Evolutionary conservation across 352 stramenopile genomes (phyloP).

Genomic region (Aphanomyces cochlioides): DNA sequence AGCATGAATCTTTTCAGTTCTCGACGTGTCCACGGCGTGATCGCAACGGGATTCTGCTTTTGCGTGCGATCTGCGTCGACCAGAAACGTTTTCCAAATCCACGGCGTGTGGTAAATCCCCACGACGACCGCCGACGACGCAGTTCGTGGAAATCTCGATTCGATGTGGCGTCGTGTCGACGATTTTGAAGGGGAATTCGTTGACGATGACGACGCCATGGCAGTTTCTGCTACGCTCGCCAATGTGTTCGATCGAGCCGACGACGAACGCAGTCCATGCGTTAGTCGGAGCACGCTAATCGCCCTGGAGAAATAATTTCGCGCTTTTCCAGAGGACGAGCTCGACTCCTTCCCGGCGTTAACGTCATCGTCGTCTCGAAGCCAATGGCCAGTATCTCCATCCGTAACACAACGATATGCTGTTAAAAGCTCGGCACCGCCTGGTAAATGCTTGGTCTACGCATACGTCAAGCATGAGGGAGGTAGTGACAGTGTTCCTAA

Average conservation of each 20-base stretch:
- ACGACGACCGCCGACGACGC: neutral
- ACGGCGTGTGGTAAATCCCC: constrained; percentile 28
- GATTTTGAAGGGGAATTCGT: neutral
- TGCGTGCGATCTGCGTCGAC: neutral
- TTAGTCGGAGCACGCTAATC: neutral
- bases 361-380: neutral
- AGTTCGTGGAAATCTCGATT: constrained; percentile 5
- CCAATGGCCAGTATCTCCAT: constrained; percentile 13
- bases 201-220: too few relatives aligned
- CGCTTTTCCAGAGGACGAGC: neutral
- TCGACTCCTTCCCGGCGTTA: too few relatives aligned
- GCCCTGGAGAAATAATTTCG: neutral
- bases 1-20: constrained; percentile 53
- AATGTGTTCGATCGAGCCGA: too few relatives aligned
- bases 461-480: neutral
- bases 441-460: constrained; percentile 52
- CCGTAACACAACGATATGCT: constrained; percentile 6
- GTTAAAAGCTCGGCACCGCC: constrained; percentile 43
- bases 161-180: neutral
- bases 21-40: constrained; percentile 30
- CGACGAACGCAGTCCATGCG: neutral
- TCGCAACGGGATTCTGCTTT: too few relatives aligned
- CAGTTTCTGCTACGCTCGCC: too few relatives aligned
- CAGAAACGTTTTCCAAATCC: constrained; percentile 30
- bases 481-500: constrained; percentile 24